Conservation (phyloP, 73 alveolate species). For the Stentor coeruleus region DNA sequence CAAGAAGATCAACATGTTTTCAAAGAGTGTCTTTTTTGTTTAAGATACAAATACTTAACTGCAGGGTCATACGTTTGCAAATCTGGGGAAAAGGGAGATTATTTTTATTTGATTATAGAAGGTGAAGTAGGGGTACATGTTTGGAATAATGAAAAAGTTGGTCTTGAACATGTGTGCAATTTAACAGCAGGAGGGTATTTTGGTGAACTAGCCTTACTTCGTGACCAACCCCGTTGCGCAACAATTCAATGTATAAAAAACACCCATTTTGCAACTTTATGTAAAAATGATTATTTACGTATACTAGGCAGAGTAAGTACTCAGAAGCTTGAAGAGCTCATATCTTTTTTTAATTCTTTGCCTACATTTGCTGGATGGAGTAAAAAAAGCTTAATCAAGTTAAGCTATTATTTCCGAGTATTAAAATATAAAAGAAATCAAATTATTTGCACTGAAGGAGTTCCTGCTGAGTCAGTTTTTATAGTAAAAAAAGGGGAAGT, state of each 20-base stretch:
- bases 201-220: neutral
- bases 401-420: neutral
- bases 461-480: neutral
- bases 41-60: too few species aligned
- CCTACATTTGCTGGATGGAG: neutral
- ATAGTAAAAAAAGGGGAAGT: neutral
- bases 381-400: neutral
- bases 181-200: neutral
- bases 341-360: neutral
- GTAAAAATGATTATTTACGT: neutral
- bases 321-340: neutral
- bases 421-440: neutral
- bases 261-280: neutral
- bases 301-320: neutral
- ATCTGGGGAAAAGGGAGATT: neutral
- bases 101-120: neutral
- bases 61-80: too few species aligned
- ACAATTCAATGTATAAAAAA: neutral
- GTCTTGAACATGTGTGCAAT: neutral
- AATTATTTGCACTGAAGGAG: neutral
- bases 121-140: neutral
- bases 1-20: neutral
- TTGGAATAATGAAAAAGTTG: neutral
- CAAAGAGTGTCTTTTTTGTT: too few species aligned
- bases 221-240: neutral